Percentiles rank a stretch among this genome's conserved stretches.
These are phyloP conservation scores for Dendrobium chrysotoxum DNA, from an alignment of 106 monocot genomes.

Conservation along the genomic window DNA sequence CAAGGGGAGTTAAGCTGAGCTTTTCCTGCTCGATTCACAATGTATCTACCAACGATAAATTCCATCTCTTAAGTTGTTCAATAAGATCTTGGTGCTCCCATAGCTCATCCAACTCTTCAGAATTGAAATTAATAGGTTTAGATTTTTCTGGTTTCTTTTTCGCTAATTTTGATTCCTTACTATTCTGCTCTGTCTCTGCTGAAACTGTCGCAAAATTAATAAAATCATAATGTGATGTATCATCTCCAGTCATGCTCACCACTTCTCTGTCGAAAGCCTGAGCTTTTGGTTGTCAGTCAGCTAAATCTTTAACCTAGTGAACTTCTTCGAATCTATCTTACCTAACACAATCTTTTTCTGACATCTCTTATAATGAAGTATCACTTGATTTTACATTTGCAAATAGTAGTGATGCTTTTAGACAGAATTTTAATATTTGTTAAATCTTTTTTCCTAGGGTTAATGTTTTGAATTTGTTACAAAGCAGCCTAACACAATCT, in stretches of 20 bases:
- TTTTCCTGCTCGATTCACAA: too few relatives aligned
- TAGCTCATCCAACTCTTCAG: slow-evolving; percentile 13
- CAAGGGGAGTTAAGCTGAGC: too few relatives aligned
- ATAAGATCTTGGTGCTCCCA: slow-evolving; percentile 92
- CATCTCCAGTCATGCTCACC: not conserved
- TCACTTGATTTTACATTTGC: not conserved
- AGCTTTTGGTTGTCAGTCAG: not conserved
- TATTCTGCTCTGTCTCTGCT: not conserved
- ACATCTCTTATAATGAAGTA: not conserved
- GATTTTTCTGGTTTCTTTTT: not conserved
- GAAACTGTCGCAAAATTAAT: not conserved
- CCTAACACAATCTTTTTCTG: not conserved
- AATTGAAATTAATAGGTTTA: not conserved
- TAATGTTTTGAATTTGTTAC: too few relatives aligned
- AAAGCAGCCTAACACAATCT: too few relatives aligned
- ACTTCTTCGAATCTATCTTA: not conserved
- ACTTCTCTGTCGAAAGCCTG: not conserved
- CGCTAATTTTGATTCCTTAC: not conserved
- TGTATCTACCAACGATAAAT: too few relatives aligned
- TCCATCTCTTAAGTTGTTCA: slow-evolving; percentile 80
- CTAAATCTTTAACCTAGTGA: not conserved
- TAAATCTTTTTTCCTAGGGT: too few relatives aligned
- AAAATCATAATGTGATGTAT: not conserved
- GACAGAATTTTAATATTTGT: too few relatives aligned
- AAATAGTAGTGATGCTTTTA: not conserved